Conservation (phyloP, 2,329 filamentous ascomycete species). For the Ampelomyces quisqualis region DNA sequence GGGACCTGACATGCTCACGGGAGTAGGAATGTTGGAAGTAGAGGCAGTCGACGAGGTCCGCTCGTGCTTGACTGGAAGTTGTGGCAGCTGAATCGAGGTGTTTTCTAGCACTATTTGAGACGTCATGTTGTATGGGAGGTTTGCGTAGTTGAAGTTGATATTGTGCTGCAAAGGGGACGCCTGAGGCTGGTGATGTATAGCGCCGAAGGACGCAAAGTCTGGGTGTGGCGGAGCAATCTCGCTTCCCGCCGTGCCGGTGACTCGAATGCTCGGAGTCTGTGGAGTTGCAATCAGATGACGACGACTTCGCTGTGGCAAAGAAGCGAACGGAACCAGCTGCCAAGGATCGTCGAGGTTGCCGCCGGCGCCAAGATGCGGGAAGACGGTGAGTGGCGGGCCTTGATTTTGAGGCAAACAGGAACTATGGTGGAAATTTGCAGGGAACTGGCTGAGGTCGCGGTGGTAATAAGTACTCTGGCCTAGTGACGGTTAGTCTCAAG, state of each 20-base stretch:
- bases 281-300: constrained; percentile 38
- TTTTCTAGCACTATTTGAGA: constrained; percentile 24
- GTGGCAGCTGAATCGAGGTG: constrained; percentile 24
- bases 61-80: constrained; percentile 27
- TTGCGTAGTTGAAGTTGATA: constrained; percentile 18
- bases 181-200: constrained; percentile 40
- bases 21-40: constrained; percentile 38
- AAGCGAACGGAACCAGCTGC: constrained; percentile 22
- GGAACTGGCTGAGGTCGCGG: constrained; percentile 25
- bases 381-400: constrained; percentile 35
- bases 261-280: constrained; percentile 32
- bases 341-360: constrained; percentile 28
- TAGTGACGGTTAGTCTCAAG: constrained; percentile 19
- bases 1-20: constrained; percentile 34
- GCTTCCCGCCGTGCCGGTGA: constrained; percentile 32
- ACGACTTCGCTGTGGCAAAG: constrained; percentile 34
- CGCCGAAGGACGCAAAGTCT: constrained; percentile 27
- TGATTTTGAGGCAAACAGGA: constrained; percentile 30
- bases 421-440: constrained; percentile 22
- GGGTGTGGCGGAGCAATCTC: constrained; percentile 36
- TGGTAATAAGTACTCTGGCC: constrained; percentile 36
- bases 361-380: constrained; percentile 31
- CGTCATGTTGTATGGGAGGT: constrained; percentile 25
- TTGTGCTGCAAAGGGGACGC: constrained; percentile 28
- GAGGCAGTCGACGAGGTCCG: constrained; percentile 36